Percentiles rank a stretch among this genome's conserved stretches.
Conservation (phyloP, 2,329 filamentous ascomycete genomes). For the Exophiala aquamarina region DNA sequence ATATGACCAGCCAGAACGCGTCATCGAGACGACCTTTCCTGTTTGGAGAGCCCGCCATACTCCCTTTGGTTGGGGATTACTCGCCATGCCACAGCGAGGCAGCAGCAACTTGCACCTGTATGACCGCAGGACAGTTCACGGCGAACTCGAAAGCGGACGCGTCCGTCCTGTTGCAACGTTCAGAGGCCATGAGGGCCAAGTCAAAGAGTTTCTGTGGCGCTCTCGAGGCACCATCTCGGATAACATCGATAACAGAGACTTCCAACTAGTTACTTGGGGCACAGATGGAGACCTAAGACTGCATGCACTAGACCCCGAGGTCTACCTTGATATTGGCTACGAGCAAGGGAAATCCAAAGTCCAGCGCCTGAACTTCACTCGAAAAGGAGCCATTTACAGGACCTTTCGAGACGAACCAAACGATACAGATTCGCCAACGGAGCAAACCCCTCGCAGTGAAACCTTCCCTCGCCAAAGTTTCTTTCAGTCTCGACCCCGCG, state of each 20-base stretch:
- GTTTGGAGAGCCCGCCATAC: conserved; percentile 91
- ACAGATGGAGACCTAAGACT: conserved; percentile 80
- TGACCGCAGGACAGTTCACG: conserved; percentile 52
- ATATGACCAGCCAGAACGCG: conserved; percentile 66
- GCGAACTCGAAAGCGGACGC: conserved; percentile 32
- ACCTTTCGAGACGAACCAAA: conserved; percentile 76
- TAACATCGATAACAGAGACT: conserved; percentile 78
- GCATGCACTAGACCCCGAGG: conserved; percentile 67
- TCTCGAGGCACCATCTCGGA: conserved; percentile 69
- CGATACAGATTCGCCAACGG: conserved; percentile 41
- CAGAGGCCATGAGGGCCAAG: conserved; percentile 60
- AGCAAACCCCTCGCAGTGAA: conserved; percentile 24
- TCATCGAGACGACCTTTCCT: conserved; percentile 80
- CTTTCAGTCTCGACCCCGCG: conserved; percentile 29
- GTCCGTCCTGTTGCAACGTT: conserved; percentile 52
- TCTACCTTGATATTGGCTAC: conserved; percentile 70
- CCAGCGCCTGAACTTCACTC: conserved; percentile 69
- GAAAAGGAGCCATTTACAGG: conserved; percentile 81
- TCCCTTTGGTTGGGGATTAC: conserved; percentile 79
- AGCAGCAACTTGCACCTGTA: conserved; percentile 84
- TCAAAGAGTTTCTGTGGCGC: conserved; percentile 91
- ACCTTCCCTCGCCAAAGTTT: conserved; percentile 21
- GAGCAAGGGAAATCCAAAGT: conserved; percentile 66
- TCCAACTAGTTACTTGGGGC: conserved; percentile 91
- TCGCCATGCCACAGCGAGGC: conserved; percentile 90